Base-by-base conservation (phyloP, 306 rosid species). In the Quercus bicolor region DNA sequence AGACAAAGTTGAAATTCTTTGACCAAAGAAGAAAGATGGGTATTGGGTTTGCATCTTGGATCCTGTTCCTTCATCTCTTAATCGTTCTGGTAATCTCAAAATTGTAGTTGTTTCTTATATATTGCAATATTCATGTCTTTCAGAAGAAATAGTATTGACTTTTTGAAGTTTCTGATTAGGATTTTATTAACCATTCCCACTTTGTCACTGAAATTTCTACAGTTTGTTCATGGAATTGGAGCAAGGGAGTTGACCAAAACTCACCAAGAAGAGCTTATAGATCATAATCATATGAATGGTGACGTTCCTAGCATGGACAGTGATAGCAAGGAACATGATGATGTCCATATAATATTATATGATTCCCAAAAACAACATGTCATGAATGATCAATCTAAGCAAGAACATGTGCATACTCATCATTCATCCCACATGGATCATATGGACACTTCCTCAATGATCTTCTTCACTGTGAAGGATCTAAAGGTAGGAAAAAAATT, bases 401-500 rank as follows among this genome's bases (percentile, higher is more conserved):
- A 10, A 34, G 31, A 18, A 7, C 34, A n/a, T 8, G 31, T 14
- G 37, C 70, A 78, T 75, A 21, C 2, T 53, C 90, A 82, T 61
- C 26, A 2, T 18, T 28, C 74, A 29, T 15, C 81, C 12, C 87
- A 84, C 62, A 78, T 68, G 84, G 56, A 74, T 77, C 83, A 84
- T 24, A 66, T 80, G 66, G 91, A 90, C 26, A 88, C 91, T 81
- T 78, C 84, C 16, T 6, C 77, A 8, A 94, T 70, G 89, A 81
- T 90, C 64, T 94, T 94, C 85, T 88, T 94, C 78, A 89, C 93
- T 51, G n/a, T 86, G 4, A 75, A 84, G 19, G 94, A 94, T 75
- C 74, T 89, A 5, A 77, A 82, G 40, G 76, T 73, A 5, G 93
- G 97, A 5, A 82, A 88, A 80, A 89, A 74, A 28, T 85, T 90